Evolutionary conservation across 148 eudicot genomes (phyloP), one percentile per base, ranked within the genome.

Genomic region (Chenopodium album): DNA sequence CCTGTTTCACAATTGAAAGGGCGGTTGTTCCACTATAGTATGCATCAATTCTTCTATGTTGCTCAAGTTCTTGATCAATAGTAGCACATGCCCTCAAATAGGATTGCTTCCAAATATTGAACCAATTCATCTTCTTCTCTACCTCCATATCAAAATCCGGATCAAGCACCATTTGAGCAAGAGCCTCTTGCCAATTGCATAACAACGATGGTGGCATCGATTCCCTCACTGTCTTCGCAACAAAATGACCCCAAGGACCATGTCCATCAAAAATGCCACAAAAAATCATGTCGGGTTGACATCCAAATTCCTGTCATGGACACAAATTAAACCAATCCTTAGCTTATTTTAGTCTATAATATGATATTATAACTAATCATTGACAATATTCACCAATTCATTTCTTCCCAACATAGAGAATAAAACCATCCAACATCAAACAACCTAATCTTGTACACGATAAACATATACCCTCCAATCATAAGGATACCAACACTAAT

Each of bases 221-320:
- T 63, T 95, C 96, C 86, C 98, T 88, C 44, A 95, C 97, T 31
- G 70, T 85, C 87, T 95, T 95, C 1, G 98, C 88, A 77, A 95
- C 96, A 80, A 81, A 95, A 89, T 93, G 96, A 31, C 98, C 98
- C 98, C 98, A 95, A 9, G 91, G 97, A 81, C 98, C 98, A 76
- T 95, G 98, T 48, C 98, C 98, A 70, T 95, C 98, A 65, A 95
- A 95, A 28, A 95, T 87, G 80, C 98, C 98, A 72, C 98, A 95
- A 79, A 95, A 93, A 46, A 92, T 88, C 94, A 92, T 95, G 81
- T 95, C 97, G 34, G 90, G 89, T 86, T 95, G 97, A 88, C 96
- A 90, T 71, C 97, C 98, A 84, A 90, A 95, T 83, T 89, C 97
- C 98, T 95, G 83, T 52, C 62, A 83, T 73, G 54, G 48, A n/a